Evolutionary conservation across 2,329 filamentous ascomycete species (phyloP).

Genomic region (Teratosphaeria pseudoeucalypti): DNA sequence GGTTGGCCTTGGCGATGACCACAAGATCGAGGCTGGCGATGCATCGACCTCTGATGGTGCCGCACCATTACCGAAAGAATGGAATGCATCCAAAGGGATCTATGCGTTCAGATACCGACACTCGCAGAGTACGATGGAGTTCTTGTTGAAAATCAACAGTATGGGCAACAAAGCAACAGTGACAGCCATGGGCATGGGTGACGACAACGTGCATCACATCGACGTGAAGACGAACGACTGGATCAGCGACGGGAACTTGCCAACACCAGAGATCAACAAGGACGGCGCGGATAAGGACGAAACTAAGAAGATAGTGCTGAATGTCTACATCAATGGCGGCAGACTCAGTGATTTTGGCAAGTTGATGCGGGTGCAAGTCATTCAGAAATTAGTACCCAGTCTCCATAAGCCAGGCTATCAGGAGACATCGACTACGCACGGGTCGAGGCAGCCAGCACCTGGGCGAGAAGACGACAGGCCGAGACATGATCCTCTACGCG

Average conservation of each 20-base stretch:
- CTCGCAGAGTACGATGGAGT: conserved; percentile 73
- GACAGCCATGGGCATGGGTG: conserved; percentile 65
- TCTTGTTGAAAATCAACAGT: conserved; percentile 69
- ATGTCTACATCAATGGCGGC: conserved; percentile 63
- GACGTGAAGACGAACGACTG: conserved; percentile 68
- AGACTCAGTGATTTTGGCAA: conserved; percentile 58
- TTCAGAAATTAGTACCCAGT: conserved; percentile 73
- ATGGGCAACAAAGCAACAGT: conserved; percentile 78
- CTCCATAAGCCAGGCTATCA: conserved; percentile 71
- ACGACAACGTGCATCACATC: conserved; percentile 70
- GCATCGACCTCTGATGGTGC: conserved; percentile 32
- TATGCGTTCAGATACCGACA: conserved; percentile 83
- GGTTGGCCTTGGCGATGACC: conserved; percentile 73
- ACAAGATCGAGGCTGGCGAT: conserved; percentile 42
- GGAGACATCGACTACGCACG: conserved; percentile 31
- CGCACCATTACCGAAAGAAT: conserved; percentile 59
- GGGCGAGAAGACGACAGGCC: conserved; percentile 21
- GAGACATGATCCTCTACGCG: conserved; percentile 39
- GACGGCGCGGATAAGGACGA: conserved; percentile 25
- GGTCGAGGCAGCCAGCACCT: conserved; percentile 10
- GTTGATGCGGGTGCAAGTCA: conserved; percentile 65
- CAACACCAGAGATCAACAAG: conserved; percentile 28
- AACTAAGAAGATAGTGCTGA: conserved; percentile 34
- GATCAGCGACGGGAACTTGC: conserved; percentile 52
- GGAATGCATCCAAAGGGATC: conserved; percentile 63